Percentiles rank a stretch among this genome's conserved stretches.
Evolutionary conservation across 116 monocot species (phyloP).

Genomic region (Dioscorea cayenensis): DNA sequence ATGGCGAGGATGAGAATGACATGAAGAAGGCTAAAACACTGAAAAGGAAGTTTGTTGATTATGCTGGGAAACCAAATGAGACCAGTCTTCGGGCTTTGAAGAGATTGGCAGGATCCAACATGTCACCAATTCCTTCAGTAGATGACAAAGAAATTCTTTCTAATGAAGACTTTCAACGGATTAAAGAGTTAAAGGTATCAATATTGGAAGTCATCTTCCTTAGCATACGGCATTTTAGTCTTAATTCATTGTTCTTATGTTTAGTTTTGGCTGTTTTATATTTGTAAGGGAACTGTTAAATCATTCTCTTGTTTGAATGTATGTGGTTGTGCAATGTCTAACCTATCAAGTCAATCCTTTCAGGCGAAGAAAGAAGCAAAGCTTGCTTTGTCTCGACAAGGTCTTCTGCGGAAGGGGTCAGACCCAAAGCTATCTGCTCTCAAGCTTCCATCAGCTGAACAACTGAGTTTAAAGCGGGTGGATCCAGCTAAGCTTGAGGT

Average conservation of each 20-base stretch:
- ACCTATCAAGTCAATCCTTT: not conserved
- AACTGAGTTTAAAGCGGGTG: constrained; percentile 65
- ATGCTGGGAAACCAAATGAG: constrained; percentile 28
- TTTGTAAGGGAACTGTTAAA: not conserved
- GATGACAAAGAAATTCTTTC: too few species aligned
- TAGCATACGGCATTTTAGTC: not conserved
- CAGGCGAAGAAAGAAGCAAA: constrained; percentile 76
- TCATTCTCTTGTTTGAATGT: not conserved
- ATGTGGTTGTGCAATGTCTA: not conserved
- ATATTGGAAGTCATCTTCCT: not conserved
- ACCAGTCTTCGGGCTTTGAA: too few species aligned
- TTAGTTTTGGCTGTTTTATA: not conserved
- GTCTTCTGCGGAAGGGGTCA: constrained; percentile 36
- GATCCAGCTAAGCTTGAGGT: constrained; percentile 89
- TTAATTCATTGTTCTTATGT: not conserved
- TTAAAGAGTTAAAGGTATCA: constrained; percentile 84
- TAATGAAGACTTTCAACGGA: constrained; percentile 70
- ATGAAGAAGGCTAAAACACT: constrained; percentile 14
- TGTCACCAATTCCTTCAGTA: too few species aligned
- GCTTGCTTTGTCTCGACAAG: constrained; percentile 56
- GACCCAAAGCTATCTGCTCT: constrained; percentile 29
- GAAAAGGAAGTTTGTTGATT: constrained; percentile 56
- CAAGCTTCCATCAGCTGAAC: constrained; percentile 70
- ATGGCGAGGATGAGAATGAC: constrained; percentile 12
- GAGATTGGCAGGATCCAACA: too few species aligned